Evolutionary conservation across 2,329 filamentous ascomycete genomes (phyloP).

Genomic region (Aureobasidium namibiae): DNA sequence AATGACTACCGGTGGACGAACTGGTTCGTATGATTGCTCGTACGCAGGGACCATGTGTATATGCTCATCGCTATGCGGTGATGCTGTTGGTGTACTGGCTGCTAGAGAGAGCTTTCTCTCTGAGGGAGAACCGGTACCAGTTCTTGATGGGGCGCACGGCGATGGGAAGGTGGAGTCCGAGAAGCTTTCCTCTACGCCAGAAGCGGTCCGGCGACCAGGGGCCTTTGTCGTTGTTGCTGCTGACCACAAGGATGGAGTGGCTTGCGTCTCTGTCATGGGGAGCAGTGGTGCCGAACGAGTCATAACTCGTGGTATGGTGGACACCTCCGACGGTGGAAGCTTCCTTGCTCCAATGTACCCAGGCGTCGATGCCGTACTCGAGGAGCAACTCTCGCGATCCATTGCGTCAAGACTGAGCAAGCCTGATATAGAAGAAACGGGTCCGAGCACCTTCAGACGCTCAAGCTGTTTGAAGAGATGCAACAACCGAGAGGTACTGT

Average conservation of each 20-base stretch:
- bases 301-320: neutral
- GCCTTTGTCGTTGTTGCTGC: neutral
- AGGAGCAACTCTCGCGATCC: neutral
- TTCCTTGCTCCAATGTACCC: neutral
- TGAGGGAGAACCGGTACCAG: neutral
- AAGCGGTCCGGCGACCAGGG: neutral
- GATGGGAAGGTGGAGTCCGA: neutral
- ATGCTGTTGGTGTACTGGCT: neutral
- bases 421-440: too few relatives aligned
- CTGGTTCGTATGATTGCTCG: neutral
- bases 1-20: neutral
- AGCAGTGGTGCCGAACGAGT: neutral
- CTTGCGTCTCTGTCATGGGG: neutral
- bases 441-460: too few relatives aligned
- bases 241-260: neutral
- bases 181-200: neutral
- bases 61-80: neutral
- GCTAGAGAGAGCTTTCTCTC: neutral
- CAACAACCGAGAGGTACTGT: neutral
- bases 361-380: neutral
- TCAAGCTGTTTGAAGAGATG: too few relatives aligned
- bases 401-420: neutral
- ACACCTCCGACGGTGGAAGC: slow-evolving; percentile 4
- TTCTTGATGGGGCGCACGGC: neutral
- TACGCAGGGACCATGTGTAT: neutral